These are phyloP conservation scores for Dianthus caryophyllus DNA, from an alignment of 148 eudicot genomes.

Conservation along the genomic window DNA sequence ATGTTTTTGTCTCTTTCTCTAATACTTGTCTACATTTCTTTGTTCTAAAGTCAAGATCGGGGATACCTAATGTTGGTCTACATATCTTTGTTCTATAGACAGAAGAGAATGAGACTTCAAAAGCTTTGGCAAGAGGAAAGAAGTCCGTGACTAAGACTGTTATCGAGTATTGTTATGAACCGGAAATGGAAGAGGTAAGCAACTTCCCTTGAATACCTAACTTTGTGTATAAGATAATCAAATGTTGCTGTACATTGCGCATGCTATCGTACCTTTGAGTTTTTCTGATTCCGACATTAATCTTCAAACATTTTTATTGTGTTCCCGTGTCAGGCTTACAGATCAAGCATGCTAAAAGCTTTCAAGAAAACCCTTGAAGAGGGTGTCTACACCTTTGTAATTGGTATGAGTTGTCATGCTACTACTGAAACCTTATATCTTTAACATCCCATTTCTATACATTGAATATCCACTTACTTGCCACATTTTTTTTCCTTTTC, in stretches of 20 bases:
- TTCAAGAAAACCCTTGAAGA: slow-evolving; percentile 98
- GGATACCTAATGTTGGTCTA: neutral
- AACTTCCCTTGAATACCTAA: neutral
- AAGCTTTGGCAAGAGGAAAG: slow-evolving; percentile 56
- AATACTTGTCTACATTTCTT: no score
- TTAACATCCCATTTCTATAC: neutral
- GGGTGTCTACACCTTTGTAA: slow-evolving; percentile 80
- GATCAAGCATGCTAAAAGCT: slow-evolving; percentile 97
- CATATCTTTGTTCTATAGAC: slow-evolving; percentile 32
- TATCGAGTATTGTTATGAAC: slow-evolving; percentile 94
- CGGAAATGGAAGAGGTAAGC: slow-evolving; percentile 98
- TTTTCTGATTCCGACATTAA: neutral
- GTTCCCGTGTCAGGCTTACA: slow-evolving; percentile 66
- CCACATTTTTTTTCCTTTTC: slow-evolving; percentile 7
- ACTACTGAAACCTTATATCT: neutral
- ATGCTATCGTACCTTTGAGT: neutral
- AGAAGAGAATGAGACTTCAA: slow-evolving; percentile 64
- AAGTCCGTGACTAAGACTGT: slow-evolving; percentile 65
- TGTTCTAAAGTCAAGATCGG: neutral
- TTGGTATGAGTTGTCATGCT: slow-evolving; percentile 62
- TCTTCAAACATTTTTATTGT: slow-evolving; percentile 15
- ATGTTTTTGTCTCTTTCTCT: neutral
- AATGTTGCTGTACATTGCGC: neutral
- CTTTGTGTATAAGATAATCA: neutral
- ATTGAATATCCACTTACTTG: neutral